Conservation (phyloP, 257 asterid species). For the Solanum lignicaule region DNA sequence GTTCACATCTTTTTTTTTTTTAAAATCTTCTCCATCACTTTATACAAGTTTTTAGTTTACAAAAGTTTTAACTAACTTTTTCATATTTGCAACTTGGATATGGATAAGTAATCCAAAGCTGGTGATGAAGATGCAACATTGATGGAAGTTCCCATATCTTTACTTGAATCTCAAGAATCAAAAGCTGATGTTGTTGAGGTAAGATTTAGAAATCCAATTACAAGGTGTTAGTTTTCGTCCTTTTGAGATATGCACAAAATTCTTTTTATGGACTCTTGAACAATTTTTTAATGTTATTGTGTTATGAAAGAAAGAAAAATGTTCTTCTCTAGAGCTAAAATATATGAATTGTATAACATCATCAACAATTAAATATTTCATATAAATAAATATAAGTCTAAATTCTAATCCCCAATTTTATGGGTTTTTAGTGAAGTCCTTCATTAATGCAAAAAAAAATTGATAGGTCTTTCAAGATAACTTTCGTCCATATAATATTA, state of each 20-base stretch:
- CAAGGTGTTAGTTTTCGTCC: background rate
- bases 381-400: too few species aligned
- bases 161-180: background rate
- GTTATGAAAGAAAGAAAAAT: background rate
- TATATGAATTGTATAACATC: background rate
- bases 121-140: background rate
- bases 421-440: too few species aligned
- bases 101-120: background rate
- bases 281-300: background rate
- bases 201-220: background rate
- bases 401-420: too few species aligned
- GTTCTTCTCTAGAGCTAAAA: background rate
- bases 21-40: background rate
- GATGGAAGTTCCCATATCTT: background rate
- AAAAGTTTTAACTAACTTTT: background rate
- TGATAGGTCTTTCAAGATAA: too few species aligned
- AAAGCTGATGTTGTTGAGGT: background rate
- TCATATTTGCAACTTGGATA: background rate
- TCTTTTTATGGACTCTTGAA: background rate
- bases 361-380: background rate
- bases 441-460: too few species aligned
- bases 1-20: background rate
- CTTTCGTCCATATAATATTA: too few species aligned
- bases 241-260: background rate
- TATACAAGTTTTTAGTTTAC: background rate